Percentiles rank a stretch among this genome's conserved stretches.
Conservation (phyloP, 2,329 filamentous ascomycete species). For the Colletotrichum truncatum region DNA sequence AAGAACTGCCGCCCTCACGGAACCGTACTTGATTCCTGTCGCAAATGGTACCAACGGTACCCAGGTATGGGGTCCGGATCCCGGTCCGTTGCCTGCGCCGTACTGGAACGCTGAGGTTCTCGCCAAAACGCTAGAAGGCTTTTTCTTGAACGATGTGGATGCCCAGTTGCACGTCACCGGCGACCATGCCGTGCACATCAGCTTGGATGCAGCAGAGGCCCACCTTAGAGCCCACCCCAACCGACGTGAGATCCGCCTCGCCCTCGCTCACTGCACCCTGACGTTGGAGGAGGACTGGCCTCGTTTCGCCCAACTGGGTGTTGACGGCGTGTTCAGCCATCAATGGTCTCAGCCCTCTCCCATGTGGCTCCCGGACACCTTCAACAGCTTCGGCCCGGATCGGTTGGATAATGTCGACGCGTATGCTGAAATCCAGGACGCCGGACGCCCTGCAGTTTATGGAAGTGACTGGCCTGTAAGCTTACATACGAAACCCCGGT, state of each 20-base stretch:
- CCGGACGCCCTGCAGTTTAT: conserved; percentile 28
- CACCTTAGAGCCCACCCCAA: conserved; percentile 24
- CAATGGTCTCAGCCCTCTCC: no score
- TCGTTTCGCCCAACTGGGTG: conserved; percentile 35
- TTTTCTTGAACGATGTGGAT: conserved; percentile 25
- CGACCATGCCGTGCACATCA: conserved; percentile 36
- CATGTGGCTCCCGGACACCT: conserved; percentile 35
- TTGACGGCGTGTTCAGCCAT: conserved; percentile 37
- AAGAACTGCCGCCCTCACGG: conserved; percentile 38
- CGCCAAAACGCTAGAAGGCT: conserved; percentile 34
- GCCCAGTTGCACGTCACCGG: conserved; percentile 36
- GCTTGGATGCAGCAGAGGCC: conserved; percentile 35
- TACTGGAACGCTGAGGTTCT: conserved; percentile 38
- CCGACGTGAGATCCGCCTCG: conserved; percentile 14
- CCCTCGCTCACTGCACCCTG: conserved; percentile 37
- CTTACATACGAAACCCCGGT: no score
- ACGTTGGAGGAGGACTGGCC: conserved; percentile 35
- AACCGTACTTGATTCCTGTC: conserved; percentile 35
- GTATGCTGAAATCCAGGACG: conserved; percentile 31
- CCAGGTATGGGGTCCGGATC: conserved; percentile 6
- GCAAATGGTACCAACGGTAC: background rate
- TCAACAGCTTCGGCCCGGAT: conserved; percentile 33
- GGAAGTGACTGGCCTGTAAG: conserved; percentile 40
- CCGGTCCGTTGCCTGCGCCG: conserved; percentile 41
- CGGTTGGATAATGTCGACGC: conserved; percentile 39